These are phyloP conservation scores for Colletotrichum sp. DNA, from an alignment of 2,329 filamentous ascomycete species.

Conservation along the genomic window DNA sequence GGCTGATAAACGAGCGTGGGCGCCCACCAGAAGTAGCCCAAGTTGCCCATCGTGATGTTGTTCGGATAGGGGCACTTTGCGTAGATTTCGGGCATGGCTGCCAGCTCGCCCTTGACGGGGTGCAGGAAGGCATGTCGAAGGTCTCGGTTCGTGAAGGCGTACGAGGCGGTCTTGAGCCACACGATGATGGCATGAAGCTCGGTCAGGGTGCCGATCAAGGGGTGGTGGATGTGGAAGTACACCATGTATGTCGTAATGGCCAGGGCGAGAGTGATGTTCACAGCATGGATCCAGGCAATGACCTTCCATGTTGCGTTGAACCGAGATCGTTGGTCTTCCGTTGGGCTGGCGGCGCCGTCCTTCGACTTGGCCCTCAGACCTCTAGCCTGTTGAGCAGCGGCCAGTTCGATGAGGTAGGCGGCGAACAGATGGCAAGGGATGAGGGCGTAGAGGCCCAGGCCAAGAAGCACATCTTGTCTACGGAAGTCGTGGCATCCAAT, in stretches of 20 bases:
- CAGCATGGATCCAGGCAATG: constrained; percentile 78
- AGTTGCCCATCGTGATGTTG: constrained; percentile 87
- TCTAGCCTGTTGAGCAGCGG: constrained; percentile 80
- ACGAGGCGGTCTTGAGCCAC: constrained; percentile 95
- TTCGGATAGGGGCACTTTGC: constrained; percentile 82
- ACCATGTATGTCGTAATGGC: constrained; percentile 83
- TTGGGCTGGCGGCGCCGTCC: constrained; percentile 57
- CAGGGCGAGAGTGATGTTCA: constrained; percentile 85
- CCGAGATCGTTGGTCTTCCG: constrained; percentile 65
- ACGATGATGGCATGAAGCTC: constrained; percentile 94
- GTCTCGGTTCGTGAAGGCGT: constrained; percentile 95
- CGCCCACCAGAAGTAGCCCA: constrained; percentile 97
- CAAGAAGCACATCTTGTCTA: constrained; percentile 76
- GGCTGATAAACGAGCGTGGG: constrained; percentile 97
- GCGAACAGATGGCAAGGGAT: constrained; percentile 91
- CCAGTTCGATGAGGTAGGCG: constrained; percentile 87
- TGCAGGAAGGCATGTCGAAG: constrained; percentile 90
- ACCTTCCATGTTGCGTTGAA: constrained; percentile 81
- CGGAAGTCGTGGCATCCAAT: constrained; percentile 89
- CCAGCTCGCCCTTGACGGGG: constrained; percentile 69
- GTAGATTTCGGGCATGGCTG: constrained; percentile 82
- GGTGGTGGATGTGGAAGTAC: constrained; percentile 91
- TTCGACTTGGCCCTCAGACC: constrained; percentile 62
- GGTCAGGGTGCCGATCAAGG: constrained; percentile 88
- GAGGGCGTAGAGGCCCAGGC: constrained; percentile 79